Percentiles rank a stretch among this genome's conserved stretches.
Conservation (phyloP, 2,329 filamentous ascomycete species). For the Colletotrichum navitas region DNA sequence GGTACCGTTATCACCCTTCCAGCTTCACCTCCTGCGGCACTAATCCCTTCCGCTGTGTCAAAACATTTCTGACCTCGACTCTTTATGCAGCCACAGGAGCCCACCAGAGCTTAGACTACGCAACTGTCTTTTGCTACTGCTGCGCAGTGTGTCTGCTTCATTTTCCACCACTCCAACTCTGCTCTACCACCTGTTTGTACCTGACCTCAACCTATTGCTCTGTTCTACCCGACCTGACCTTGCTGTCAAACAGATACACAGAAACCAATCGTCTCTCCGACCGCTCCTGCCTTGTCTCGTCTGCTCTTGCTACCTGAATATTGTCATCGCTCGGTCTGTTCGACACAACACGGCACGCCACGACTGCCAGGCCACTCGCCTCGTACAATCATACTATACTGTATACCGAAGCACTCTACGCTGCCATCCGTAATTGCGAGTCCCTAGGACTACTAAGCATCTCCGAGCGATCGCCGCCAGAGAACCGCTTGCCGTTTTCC, state of each 20-base stretch:
- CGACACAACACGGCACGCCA: conserved; percentile 16
- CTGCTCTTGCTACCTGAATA: conserved; percentile 16
- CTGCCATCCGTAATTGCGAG: conserved; percentile 29
- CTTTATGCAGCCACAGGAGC: conserved; percentile 51
- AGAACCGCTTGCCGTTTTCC: conserved; percentile 26
- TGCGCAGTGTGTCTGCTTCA: conserved; percentile 31
- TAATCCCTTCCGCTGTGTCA: conserved; percentile 54
- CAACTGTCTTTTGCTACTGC: conserved; percentile 35
- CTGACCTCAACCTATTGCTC: conserved; percentile 20
- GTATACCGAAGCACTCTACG: conserved; percentile 31
- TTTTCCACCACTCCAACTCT: conserved; percentile 22
- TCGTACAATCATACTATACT: conserved; percentile 17
- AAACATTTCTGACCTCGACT: conserved; percentile 54
- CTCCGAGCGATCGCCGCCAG: conserved; percentile 23
- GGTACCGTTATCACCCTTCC: conserved; percentile 42
- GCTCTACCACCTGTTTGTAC: conserved; percentile 12
- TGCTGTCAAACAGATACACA: conserved; percentile 21
- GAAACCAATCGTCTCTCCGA: conserved; percentile 15
- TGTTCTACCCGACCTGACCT: conserved; percentile 25
- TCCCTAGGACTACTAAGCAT: conserved; percentile 18
- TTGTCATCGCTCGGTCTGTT: conserved; percentile 15
- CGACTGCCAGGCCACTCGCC: conserved; percentile 18
- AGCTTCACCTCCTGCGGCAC: conserved; percentile 53
- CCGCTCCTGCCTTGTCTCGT: conserved; percentile 12
- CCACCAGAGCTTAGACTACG: conserved; percentile 45